These are phyloP conservation scores for Parathielavia appendiculata DNA, from an alignment of 495 filamentous ascomycete genomes.

Conservation along the genomic window DNA sequence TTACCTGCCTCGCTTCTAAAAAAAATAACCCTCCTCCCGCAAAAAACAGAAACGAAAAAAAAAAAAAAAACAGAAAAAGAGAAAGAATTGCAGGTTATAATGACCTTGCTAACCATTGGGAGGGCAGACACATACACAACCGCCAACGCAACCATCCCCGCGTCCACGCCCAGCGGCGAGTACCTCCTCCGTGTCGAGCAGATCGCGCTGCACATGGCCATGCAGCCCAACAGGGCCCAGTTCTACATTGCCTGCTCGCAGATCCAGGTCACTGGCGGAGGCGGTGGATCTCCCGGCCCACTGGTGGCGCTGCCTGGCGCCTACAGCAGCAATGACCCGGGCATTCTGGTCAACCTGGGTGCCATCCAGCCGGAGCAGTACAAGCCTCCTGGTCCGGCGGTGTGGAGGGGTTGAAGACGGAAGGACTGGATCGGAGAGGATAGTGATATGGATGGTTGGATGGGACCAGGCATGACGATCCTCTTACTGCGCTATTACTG, in stretches of 20 bases:
- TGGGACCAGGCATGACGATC: no score
- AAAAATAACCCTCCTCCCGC: no score
- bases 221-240: constrained; percentile 42
- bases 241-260: constrained; percentile 54
- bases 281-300: constrained; percentile 40
- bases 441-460: no score
- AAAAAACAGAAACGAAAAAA: no score
- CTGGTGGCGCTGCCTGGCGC: constrained; percentile 49
- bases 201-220: constrained; percentile 48
- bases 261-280: constrained; percentile 49
- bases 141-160: constrained; percentile 44
- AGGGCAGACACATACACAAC: constrained; percentile 33
- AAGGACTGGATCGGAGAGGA: not conserved
- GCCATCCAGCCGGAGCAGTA: constrained; percentile 36
- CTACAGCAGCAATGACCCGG: constrained; percentile 46
- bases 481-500: no score
- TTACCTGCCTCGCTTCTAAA: no score
- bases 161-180: constrained; percentile 41
- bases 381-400: constrained; percentile 40
- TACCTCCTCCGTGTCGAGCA: constrained; percentile 57
- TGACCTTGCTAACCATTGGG: not conserved
- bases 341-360: constrained; percentile 42
- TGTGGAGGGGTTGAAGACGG: constrained; percentile 32
- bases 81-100: not conserved
- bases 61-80: no score